A percentile compares a stretch with the other conserved stretches of the same genome.
phyloP scores from a whole-genome alignment of 257 asterid genomes.

The Echium plantagineum region DNA sequence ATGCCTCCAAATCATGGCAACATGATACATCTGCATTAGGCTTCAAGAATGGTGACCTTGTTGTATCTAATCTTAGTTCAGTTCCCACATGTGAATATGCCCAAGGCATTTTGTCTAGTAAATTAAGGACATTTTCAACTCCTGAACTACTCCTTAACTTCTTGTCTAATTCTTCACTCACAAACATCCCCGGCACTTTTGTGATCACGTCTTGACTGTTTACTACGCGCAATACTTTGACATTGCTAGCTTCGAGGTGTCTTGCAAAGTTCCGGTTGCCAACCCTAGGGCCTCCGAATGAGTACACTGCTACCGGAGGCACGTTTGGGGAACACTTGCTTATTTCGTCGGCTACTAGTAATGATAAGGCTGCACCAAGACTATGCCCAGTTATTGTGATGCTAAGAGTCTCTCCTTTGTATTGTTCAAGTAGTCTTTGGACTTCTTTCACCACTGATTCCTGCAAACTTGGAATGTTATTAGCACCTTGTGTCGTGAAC shows the following conservation, averaged over 20 bases:
- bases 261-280: slow-evolving; percentile 61
- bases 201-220: slow-evolving; percentile 73
- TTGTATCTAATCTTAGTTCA: slow-evolving; percentile 46
- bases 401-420: slow-evolving; percentile 68
- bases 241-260: slow-evolving; percentile 28
- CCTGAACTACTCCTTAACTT: slow-evolving; percentile 49
- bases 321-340: slow-evolving; percentile 32
- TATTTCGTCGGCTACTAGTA: slow-evolving; percentile 53
- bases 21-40: slow-evolving; percentile 25
- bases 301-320: slow-evolving; percentile 67
- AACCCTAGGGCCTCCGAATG: slow-evolving; percentile 81
- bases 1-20: slow-evolving; percentile 62
- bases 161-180: too few relatives aligned
- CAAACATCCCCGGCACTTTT: slow-evolving; percentile 69
- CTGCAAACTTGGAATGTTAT: slow-evolving; percentile 49
- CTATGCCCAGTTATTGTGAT: slow-evolving; percentile 85
- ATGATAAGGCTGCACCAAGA: slow-evolving; percentile 79
- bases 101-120: slow-evolving; percentile 45
- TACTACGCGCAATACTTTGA: slow-evolving; percentile 55
- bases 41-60: slow-evolving; percentile 43
- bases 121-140: slow-evolving; percentile 52
- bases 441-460: slow-evolving; percentile 58
- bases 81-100: slow-evolving; percentile 74
- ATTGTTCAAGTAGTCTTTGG: slow-evolving; percentile 39
- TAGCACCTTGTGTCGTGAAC: slow-evolving; percentile 46